These are phyloP conservation scores for Botrytis hyacinthi DNA, from an alignment of 2,329 filamentous ascomycete genomes.

Conservation along the genomic window DNA sequence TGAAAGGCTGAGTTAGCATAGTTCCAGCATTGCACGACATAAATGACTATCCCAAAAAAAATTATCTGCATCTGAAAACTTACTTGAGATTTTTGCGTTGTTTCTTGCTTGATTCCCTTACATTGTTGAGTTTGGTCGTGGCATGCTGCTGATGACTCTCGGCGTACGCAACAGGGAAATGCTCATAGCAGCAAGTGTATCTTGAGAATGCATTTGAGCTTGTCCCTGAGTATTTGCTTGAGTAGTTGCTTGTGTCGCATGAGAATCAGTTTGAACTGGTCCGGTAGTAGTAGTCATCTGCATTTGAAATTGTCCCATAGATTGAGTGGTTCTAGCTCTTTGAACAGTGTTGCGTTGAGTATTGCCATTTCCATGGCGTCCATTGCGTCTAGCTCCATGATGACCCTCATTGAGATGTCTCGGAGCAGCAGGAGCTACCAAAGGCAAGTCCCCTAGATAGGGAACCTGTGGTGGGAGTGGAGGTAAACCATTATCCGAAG, in stretches of 20 bases:
- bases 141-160: slow-evolving; percentile 11
- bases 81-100: slow-evolving; percentile 6
- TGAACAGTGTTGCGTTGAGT: neutral
- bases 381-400: neutral
- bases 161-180: neutral
- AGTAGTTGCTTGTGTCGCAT: neutral
- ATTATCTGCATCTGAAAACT: neutral
- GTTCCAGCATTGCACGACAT: slow-evolving; percentile 8
- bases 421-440: neutral
- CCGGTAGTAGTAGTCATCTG: neutral
- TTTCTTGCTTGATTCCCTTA: slow-evolving; percentile 4
- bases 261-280: neutral
- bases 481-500: neutral
- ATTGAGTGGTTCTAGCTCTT: neutral
- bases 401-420: neutral
- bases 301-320: neutral
- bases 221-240: slow-evolving; percentile 5
- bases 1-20: slow-evolving; percentile 17
- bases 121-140: slow-evolving; percentile 16
- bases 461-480: slow-evolving; percentile 3
- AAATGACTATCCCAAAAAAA: slow-evolving; percentile 1
- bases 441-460: neutral
- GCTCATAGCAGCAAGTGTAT: neutral
- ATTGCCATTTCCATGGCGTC: neutral
- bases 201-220: neutral